Base-by-base conservation (phyloP, 805 yeast genomes). In the Zygosaccharomyces lentus region DNA sequence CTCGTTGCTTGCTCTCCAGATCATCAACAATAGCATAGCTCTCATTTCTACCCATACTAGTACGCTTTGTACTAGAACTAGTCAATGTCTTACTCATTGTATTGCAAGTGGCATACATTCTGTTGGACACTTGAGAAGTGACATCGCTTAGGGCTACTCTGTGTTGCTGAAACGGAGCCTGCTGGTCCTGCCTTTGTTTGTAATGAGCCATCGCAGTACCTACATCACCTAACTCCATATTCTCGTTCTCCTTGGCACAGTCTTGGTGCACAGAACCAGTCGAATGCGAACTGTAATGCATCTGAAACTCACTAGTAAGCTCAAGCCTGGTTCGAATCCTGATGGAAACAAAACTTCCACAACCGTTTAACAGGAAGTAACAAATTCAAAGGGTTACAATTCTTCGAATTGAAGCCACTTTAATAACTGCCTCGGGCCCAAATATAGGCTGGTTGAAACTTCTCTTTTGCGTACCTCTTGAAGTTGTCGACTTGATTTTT, bases 121-220 rank as follows among this genome's bases (percentile, higher is more conserved):
- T 56, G 41, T 57, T 58, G 17, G 55, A 50, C 9, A 62, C 49
- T 27, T 54, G 60, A 9, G 64, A 53, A 1, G 67, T 64, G n/a
- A 64, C 66, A 52, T 64, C 68, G 30, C 64, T 51, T 24, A 64
- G 47, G 6, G 64, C 66, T 8, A 59, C 50, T 35, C 66, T 49
- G 30, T 56, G 58, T 19, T 50, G 53, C 24, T 39, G 46, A 16
- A 38, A 36, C 10, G 46, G 29, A 29, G 27, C 41, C 24, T 30
- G 43, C 30, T 37, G 47, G 29, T 25, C 37, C 34, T 30, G 32
- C 39, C 37, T 43, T 8, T 46, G 50, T 26, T 44, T 43, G 15
- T 26, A 19, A 34, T 40, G 45, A 10, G 46, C 43, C 25, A 43
- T 30, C 6, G 37, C 31, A 23, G 43, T 21, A 12, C 34, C 47